Conservation (phyloP, 2,329 filamentous ascomycete species). For the Cercospora canescens region DNA sequence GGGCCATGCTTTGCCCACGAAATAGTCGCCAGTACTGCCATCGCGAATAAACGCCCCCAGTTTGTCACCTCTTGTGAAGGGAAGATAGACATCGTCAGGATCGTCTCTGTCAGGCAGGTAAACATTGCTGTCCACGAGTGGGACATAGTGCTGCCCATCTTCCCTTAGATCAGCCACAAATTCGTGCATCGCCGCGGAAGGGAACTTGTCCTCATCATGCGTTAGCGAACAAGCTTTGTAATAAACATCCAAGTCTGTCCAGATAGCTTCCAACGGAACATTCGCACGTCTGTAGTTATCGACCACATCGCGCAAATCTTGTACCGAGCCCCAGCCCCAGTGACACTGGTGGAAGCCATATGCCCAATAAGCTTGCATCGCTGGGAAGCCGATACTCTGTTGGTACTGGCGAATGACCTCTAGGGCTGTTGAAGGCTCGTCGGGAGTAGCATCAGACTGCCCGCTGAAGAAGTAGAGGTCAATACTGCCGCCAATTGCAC, state of each 20-base stretch:
- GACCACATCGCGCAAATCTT: conserved; percentile 59
- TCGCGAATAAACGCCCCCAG: conserved; percentile 54
- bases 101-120: conserved; percentile 65
- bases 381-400: conserved; percentile 64
- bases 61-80: conserved; percentile 52
- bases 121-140: conserved; percentile 59
- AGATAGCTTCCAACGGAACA: conserved; percentile 44
- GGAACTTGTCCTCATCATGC: not conserved
- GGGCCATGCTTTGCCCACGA: conserved; percentile 27
- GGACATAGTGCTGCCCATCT: conserved; percentile 55
- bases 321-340: conserved; percentile 64
- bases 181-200: conserved; percentile 50
- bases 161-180: conserved; percentile 54
- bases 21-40: conserved; percentile 51
- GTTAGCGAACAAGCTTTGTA: conserved; percentile 26
- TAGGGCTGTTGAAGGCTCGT: conserved; percentile 28
- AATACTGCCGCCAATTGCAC: conserved; percentile 43
- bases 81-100: conserved; percentile 47
- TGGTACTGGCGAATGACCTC: conserved; percentile 17
- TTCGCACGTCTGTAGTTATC: conserved; percentile 52
- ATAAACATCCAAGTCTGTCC: conserved; percentile 38
- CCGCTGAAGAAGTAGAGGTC: conserved; percentile 79
- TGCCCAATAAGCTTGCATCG: conserved; percentile 78
- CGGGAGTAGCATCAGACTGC: conserved; percentile 32
- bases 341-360: conserved; percentile 81